Evolutionary conservation across 225 moss, liverwort and hornwort species (phyloP), one percentile per base, ranked within the genome.

Genomic region (Straminergon stramineum): DNA sequence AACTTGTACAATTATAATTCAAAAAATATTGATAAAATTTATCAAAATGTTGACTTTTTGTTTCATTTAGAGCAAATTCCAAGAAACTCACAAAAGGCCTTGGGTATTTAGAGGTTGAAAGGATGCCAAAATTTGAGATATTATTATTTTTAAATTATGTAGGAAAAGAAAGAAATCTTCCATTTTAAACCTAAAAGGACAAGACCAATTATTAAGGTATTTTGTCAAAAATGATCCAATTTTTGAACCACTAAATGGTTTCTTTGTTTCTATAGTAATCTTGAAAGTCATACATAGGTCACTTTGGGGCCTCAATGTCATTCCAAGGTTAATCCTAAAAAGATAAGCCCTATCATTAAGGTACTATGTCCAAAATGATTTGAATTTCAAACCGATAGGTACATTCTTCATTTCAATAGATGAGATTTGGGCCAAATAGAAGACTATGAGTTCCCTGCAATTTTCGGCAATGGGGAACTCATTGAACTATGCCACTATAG

Each of bases 141-240:
- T 30, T 41, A 16, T 17, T 48, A 48, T 18, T 11, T 75, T 30
- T 75, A 5, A 2, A 48, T 30, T 6, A 6, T 11, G 1, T 52
- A 20, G 2, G 1, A 31, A 6, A 32, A 10, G 1, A 32, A 19
- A 31, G 0, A 19, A 51, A 7, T 48, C 1, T 52, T 32, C 0
- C 15, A 27, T 73, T 13, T 70, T 23, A 13, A 7, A 7, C 11
- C 0, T 23, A 5, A 32, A 32, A 52, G 1, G 10, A 13, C 4
- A 18, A 17, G 6, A 52, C 7, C 11, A 12, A 35, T 35, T 1
- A 22, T 32, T 1, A 22, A 53, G 9, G 3, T 3, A 21, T 7
- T 53, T 53, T 22, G 8, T 0, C 15, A 22, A 22, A 55, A 55
- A 23, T 23, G 23, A 24, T 35, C 7, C 0, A 1, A 37, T 78